Conservation (phyloP, 768 basidiomycete genomes). For the Candolleomyces efflorescens region DNA sequence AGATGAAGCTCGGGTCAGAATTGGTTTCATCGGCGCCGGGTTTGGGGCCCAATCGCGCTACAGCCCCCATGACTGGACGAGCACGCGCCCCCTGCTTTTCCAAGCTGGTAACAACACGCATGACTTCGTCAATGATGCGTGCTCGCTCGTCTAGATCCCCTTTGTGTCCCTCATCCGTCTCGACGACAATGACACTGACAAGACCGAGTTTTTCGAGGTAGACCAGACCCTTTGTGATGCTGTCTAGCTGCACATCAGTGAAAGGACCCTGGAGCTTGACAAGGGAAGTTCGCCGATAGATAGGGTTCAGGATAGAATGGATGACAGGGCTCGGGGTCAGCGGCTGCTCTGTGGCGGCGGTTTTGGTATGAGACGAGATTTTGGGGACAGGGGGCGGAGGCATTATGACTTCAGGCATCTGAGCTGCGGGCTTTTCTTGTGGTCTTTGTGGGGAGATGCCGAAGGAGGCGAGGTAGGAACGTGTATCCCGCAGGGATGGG, state of each 20-base stretch:
- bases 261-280: slow-evolving; percentile 98
- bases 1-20: slow-evolving; percentile 27
- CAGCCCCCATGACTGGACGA: slow-evolving; percentile 82
- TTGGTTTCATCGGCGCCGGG: slow-evolving; percentile 38
- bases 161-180: slow-evolving; percentile 70
- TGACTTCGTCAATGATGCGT: slow-evolving; percentile 71
- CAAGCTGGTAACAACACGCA: slow-evolving; percentile 77
- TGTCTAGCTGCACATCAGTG: slow-evolving; percentile 87
- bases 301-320: slow-evolving; percentile 79
- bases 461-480: slow-evolving; percentile 89
- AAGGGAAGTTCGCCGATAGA: slow-evolving; percentile 81
- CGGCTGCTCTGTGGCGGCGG: slow-evolving; percentile 25
- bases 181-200: slow-evolving; percentile 92
- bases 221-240: slow-evolving; percentile 89
- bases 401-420: slow-evolving; percentile 18
- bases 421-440: slow-evolving; percentile 23
- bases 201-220: slow-evolving; percentile 95
- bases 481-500: slow-evolving; percentile 87
- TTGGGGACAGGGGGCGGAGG: slow-evolving; percentile 24
- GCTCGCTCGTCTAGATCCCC: slow-evolving; percentile 70
- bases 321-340: slow-evolving; percentile 52
- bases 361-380: slow-evolving; percentile 23
- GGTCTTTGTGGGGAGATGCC: slow-evolving; percentile 52
- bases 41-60: slow-evolving; percentile 80
- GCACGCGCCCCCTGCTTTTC: slow-evolving; percentile 84